Evolutionary conservation across 352 stramenopile species (phyloP).

Genomic region (Aphanomyces euteiches): DNA sequence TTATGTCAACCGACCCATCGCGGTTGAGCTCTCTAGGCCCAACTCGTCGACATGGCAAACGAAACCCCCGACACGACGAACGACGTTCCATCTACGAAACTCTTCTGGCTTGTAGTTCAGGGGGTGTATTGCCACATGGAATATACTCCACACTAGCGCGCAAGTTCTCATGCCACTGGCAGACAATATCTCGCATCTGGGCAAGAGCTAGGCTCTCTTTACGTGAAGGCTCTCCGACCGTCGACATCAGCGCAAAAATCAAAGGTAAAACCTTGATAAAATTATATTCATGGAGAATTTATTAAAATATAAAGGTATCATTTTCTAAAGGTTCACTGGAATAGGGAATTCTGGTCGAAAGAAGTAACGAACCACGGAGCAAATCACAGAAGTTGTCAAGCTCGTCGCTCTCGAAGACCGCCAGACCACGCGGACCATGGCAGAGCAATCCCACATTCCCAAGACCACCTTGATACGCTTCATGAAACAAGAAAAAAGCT

Average conservation of each 20-base stretch:
- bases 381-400: not conserved
- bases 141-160: not conserved
- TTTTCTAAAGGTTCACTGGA: not conserved
- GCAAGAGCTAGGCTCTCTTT: not conserved
- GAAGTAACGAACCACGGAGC: not conserved
- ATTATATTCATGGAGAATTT: not conserved
- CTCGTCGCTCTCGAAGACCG: not conserved
- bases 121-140: not conserved
- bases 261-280: not conserved
- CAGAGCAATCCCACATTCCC: not conserved
- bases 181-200: constrained; percentile 1
- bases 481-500: not conserved
- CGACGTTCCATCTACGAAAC: not conserved
- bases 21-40: not conserved
- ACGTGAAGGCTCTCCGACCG: not conserved
- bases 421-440: not conserved
- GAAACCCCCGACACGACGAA: not conserved
- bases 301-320: not conserved
- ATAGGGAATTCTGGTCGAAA: constrained; percentile 9
- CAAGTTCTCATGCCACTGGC: not conserved
- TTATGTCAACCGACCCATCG: not conserved
- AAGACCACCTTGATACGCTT: not conserved
- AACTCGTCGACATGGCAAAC: not conserved
- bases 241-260: not conserved
- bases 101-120: not conserved